A percentile compares a stretch with the other conserved stretches of the same genome.
Evolutionary conservation across 2,329 filamentous ascomycete genomes (phyloP).

Genomic region (Claviceps sorghi): DNA sequence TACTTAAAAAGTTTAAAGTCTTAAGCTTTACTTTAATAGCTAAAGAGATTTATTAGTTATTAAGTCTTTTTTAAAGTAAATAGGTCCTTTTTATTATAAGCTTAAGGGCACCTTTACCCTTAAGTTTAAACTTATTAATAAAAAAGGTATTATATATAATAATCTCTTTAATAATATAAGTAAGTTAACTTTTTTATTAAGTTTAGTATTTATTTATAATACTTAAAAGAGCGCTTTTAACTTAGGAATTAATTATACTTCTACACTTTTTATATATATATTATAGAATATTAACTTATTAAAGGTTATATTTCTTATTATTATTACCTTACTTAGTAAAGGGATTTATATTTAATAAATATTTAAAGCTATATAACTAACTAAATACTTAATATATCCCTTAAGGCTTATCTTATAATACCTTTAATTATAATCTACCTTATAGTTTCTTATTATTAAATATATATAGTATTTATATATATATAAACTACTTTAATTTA

Average conservation of each 20-base stretch:
- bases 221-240: not conserved
- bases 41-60: not conserved
- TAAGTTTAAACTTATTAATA: not conserved
- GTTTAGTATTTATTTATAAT: not conserved
- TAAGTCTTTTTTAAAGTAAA: no score
- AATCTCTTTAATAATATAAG: not conserved
- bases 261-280: not conserved
- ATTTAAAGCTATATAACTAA: not conserved
- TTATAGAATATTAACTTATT: not conserved
- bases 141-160: not conserved
- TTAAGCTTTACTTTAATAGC: not conserved
- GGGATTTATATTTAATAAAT: not conserved
- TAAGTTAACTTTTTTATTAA: not conserved
- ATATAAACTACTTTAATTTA: not conserved
- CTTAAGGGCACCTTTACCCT: no score
- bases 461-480: not conserved
- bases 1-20: not conserved
- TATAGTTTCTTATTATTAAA: no score
- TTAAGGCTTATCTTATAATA: not conserved
- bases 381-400: not conserved
- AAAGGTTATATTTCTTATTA: not conserved
- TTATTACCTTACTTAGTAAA: not conserved
- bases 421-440: not conserved
- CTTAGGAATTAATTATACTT: not conserved
- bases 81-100: no score